phyloP scores from a whole-genome alignment of 345 rosid genomes.

The Carallia pectinifolia region DNA sequence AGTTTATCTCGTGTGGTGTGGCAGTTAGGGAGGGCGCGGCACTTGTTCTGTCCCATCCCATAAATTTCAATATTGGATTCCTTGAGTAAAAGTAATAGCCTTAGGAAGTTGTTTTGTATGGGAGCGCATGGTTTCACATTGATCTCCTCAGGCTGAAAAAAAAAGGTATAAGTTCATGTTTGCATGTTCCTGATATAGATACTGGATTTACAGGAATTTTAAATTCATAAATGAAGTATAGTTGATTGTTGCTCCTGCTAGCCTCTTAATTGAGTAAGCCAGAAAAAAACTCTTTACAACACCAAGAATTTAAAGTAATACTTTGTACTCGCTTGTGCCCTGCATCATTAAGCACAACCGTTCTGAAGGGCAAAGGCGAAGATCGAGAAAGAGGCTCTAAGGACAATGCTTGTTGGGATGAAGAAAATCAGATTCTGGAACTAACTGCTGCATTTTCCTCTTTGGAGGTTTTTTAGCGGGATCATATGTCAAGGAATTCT shows the following conservation, averaged over 20 bases:
- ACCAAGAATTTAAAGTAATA: conserved; percentile 76
- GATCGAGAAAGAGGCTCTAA: conserved; percentile 60
- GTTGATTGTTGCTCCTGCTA: background rate
- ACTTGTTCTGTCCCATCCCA: too few species aligned
- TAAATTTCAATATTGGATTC: too few species aligned
- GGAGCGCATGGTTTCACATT: too few species aligned
- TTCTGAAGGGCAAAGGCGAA: conserved; percentile 48
- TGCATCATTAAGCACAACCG: conserved; percentile 43
- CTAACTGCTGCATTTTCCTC: background rate
- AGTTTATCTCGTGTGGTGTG: too few species aligned
- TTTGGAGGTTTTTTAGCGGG: too few species aligned
- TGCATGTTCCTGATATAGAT: too few species aligned
- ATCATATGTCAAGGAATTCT: too few species aligned
- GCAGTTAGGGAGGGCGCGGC: too few species aligned
- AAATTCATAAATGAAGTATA: background rate
- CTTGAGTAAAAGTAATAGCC: too few species aligned
- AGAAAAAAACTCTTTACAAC: conserved; percentile 30
- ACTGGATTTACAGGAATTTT: background rate
- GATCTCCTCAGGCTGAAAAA: too few species aligned
- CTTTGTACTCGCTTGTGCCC: conserved; percentile 76
- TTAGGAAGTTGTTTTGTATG: too few species aligned
- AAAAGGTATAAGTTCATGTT: too few species aligned
- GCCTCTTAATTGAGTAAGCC: background rate
- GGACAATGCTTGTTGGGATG: conserved; percentile 47
- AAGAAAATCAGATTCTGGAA: conserved; percentile 53